Evolutionary conservation across 1,284 basidiomycete species (phyloP).

Genomic region (Ceratobasidium sp.): DNA sequence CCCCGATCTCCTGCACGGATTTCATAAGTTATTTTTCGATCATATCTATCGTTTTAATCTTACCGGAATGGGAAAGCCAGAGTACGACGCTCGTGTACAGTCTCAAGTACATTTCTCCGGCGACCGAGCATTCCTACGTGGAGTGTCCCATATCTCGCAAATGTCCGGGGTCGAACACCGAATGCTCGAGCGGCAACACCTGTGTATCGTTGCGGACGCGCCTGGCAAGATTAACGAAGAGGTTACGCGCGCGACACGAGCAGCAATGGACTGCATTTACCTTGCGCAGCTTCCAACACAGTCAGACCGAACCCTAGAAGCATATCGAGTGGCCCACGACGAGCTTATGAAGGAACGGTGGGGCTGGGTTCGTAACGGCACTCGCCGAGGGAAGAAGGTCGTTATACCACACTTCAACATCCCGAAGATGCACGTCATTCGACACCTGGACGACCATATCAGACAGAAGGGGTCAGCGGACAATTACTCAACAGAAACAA

Average conservation of each 20-base stretch:
- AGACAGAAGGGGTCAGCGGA: neutral
- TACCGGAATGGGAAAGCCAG: neutral
- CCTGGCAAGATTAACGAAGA: slow-evolving; percentile 22
- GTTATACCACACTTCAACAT: slow-evolving; percentile 22
- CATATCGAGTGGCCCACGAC: slow-evolving; percentile 8
- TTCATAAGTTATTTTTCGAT: slow-evolving; percentile 39
- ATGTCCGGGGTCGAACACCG: slow-evolving; percentile 40
- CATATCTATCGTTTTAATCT: slow-evolving; percentile 20
- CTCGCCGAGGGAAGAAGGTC: neutral
- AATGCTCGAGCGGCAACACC: slow-evolving; percentile 27
- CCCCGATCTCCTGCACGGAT: slow-evolving; percentile 35
- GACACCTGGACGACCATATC: slow-evolving; percentile 12
- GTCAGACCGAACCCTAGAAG: slow-evolving; percentile 9
- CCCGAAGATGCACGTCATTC: slow-evolving; percentile 9
- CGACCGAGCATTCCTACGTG: slow-evolving; percentile 8
- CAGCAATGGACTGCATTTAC: slow-evolving; percentile 26
- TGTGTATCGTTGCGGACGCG: slow-evolving; percentile 25
- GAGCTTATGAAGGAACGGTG: neutral
- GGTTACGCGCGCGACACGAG: slow-evolving; percentile 28
- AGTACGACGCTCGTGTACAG: slow-evolving; percentile 10
- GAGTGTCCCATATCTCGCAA: slow-evolving; percentile 15
- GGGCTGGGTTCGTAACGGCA: slow-evolving; percentile 1
- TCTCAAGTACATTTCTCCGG: neutral
- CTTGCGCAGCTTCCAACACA: slow-evolving; percentile 34
- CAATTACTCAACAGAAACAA: slow-evolving; percentile 46